Conservation (phyloP, 106 monocot species). For the Acorus gramineus region DNA sequence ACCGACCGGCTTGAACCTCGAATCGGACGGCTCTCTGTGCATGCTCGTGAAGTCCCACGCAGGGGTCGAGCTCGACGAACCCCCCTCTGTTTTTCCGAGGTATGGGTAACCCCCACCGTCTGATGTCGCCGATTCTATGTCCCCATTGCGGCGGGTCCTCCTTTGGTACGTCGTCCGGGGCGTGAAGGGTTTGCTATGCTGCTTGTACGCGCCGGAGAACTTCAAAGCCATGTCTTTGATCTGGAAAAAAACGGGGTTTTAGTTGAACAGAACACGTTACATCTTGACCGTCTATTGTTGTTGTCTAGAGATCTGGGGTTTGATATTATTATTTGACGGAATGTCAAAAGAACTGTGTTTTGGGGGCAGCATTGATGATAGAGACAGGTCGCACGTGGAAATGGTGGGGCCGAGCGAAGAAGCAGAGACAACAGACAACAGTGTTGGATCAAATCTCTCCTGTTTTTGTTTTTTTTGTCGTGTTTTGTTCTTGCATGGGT, state of each 20-base stretch:
- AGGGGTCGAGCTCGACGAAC: constrained; percentile 40
- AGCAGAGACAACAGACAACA: too few relatives aligned
- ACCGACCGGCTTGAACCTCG: neutral
- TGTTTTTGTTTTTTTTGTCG: too few relatives aligned
- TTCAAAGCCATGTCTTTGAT: constrained; percentile 89
- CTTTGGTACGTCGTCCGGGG: constrained; percentile 11
- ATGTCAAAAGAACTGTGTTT: too few relatives aligned
- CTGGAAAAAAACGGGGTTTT: constrained; percentile 16
- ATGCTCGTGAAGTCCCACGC: constrained; percentile 62
- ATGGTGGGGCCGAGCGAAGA: too few relatives aligned
- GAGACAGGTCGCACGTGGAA: too few relatives aligned
- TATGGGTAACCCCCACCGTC: constrained; percentile 23
- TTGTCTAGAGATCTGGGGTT: too few relatives aligned
- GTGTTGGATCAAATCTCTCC: too few relatives aligned
- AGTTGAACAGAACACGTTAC: too few relatives aligned
- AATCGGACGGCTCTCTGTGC: neutral
- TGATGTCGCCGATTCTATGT: constrained; percentile 14
- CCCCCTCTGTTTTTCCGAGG: constrained; percentile 25
- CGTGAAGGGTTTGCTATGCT: constrained; percentile 39
- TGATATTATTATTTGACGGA: too few relatives aligned
- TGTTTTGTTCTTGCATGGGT: too few relatives aligned
- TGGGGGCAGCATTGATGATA: too few relatives aligned
- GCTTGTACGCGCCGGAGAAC: constrained; percentile 45
- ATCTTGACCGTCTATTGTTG: too few relatives aligned
- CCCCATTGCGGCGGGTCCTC: constrained; percentile 11